These are phyloP conservation scores for Brettanomyces naardenensis DNA, from an alignment of 805 yeast species.

Conservation along the genomic window DNA sequence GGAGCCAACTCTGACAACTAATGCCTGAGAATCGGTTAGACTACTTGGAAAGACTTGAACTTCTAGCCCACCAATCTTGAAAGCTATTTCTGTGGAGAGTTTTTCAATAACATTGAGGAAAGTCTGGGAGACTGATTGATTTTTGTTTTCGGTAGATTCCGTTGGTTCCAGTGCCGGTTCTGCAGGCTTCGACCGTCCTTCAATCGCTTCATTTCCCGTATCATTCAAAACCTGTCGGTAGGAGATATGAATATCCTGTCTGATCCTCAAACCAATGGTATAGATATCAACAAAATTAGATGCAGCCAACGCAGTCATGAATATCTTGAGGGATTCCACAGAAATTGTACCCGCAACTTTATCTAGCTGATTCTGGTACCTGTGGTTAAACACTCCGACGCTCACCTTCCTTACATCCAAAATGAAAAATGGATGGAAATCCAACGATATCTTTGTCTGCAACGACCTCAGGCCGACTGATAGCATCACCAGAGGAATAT, in stretches of 20 bases:
- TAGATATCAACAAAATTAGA: constrained; percentile 75
- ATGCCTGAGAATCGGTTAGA: constrained; percentile 66
- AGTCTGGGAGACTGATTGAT: constrained; percentile 7
- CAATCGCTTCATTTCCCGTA: neutral
- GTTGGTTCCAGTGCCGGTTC: too few relatives aligned
- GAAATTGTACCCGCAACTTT: constrained; percentile 44
- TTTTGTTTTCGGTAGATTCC: neutral
- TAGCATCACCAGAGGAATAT: constrained; percentile 61
- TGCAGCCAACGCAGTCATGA: constrained; percentile 77
- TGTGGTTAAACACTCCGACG: constrained; percentile 59
- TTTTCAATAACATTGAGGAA: constrained; percentile 26
- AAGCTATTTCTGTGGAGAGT: constrained; percentile 62
- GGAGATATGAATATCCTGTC: constrained; percentile 63
- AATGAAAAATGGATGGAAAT: constrained; percentile 77
- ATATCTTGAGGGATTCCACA: constrained; percentile 49
- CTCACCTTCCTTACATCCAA: constrained; percentile 40
- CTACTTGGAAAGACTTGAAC: constrained; percentile 78
- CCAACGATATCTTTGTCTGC: constrained; percentile 62
- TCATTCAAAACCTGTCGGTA: constrained; percentile 62
- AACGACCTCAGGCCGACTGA: constrained; percentile 49
- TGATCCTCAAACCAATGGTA: constrained; percentile 60
- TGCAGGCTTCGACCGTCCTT: neutral
- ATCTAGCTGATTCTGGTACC: constrained; percentile 42
- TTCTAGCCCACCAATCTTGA: constrained; percentile 46
- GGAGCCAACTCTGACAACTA: constrained; percentile 52